phyloP scores from a whole-genome alignment of 2,329 filamentous ascomycete genomes.

The Pseudogymnoascus sp. region DNA sequence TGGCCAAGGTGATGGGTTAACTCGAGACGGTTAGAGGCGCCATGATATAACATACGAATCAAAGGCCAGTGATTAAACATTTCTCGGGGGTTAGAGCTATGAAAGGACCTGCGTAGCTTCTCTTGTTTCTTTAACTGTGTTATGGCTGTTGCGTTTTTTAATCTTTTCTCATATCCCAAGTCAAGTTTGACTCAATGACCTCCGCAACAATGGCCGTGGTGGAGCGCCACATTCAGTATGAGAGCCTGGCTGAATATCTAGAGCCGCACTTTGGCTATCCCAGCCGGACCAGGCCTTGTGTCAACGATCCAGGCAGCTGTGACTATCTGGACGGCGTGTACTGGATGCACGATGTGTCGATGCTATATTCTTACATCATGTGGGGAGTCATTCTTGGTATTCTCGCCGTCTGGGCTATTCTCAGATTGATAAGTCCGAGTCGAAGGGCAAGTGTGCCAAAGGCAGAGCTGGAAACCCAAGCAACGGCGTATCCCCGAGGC shows the following conservation, averaged over 20 bases:
- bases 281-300: conserved; percentile 47
- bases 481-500: conserved; percentile 13
- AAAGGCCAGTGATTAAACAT: background rate
- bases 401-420: conserved; percentile 35
- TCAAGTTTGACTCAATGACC: background rate
- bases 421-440: conserved; percentile 25
- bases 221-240: conserved; percentile 40
- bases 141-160: background rate
- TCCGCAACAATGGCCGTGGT: background rate
- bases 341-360: conserved; percentile 43
- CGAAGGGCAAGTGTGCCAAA: conserved; percentile 19
- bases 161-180: background rate
- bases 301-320: conserved; percentile 50
- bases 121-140: background rate
- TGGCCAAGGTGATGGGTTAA: background rate
- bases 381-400: conserved; percentile 47
- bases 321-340: conserved; percentile 51
- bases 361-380: conserved; percentile 50
- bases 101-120: background rate
- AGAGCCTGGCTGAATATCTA: conserved; percentile 31
- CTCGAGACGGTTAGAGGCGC: background rate
- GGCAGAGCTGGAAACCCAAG: conserved; percentile 22
- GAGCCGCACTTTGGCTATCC: conserved; percentile 52
- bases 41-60: background rate
- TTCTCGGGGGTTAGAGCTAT: background rate